Base-by-base conservation (phyloP, 1,284 basidiomycete genomes). In the Cystobasidiaceae sp. region DNA sequence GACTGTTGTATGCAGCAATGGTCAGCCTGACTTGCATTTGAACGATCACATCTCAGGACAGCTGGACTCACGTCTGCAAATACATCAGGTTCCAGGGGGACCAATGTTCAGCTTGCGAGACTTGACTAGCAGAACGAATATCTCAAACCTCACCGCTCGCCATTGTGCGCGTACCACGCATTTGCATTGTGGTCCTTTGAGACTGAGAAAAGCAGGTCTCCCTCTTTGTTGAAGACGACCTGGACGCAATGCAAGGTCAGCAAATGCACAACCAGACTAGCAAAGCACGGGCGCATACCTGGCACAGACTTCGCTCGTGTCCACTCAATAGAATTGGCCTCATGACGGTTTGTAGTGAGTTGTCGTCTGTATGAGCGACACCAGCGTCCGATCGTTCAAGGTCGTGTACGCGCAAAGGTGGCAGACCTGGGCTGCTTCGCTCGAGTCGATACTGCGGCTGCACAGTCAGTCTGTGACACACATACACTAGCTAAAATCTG, bases 251-350 rank as follows among this genome's bases (percentile, higher is more conserved):
- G 8, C 2, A 19, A 9, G 34, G 17, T 21, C 30, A 28, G n/a
- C 37, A 0, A 30, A 30, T 32, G 27, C n/a, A n/a, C n/a, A n/a
- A n/a, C n/a, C n/a, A n/a, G n/a, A n/a, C n/a, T n/a, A n/a, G n/a
- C n/a, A n/a, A n/a, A n/a, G n/a, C 44, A 34, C 19, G 33, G 11
- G n/a, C 91, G 80, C 89, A 90, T 82, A 92, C 88, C 80, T 94
- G 91, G n/a, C 93, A 97, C 75, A 98, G 82, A 67, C 96, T 90
- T 75, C 94, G 91, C 82, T 97, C 93, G 81, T 98, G 94, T 71
- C 94, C 93, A 88, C 37, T 39, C 11, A 11, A n/a, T 11, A 39
- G 39, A 56, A 17, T 32, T 9, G 19, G 21, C 7, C 15, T 6
- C 25, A 39, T 21, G 52, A 33, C 9, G n/a, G 5, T 9, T 3